Conservation (phyloP, 495 filamentous ascomycete genomes). For the Penicillium longicatenatum region DNA sequence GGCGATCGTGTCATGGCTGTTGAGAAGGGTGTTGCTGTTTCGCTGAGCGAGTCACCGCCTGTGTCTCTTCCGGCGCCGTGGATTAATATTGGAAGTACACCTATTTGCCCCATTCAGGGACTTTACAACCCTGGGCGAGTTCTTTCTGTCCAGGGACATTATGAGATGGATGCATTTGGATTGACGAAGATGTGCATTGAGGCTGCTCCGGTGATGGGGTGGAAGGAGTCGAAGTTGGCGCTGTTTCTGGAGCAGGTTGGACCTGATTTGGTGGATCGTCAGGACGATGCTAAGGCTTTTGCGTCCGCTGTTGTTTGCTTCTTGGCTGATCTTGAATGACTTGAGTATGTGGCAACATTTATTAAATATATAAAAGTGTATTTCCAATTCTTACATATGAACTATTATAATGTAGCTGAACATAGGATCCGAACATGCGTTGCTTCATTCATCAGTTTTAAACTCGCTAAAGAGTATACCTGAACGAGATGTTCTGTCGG, state of each 20-base stretch:
- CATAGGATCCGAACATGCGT: not conserved
- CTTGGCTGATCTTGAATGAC: slow-evolving; percentile 28
- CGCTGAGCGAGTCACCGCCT: slow-evolving; percentile 24
- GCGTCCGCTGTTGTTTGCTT: slow-evolving; percentile 28
- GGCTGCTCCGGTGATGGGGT: slow-evolving; percentile 27
- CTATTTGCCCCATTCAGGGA: slow-evolving; percentile 42
- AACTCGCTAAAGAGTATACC: not conserved
- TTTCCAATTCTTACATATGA: not conserved
- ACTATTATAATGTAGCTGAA: not conserved
- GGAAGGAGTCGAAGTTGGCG: slow-evolving; percentile 31
- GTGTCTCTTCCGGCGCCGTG: slow-evolving; percentile 31
- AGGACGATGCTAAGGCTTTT: slow-evolving; percentile 28
- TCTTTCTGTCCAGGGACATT: slow-evolving; percentile 39
- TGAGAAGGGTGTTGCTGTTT: slow-evolving; percentile 23
- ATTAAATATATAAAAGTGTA: not conserved
- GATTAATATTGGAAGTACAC: slow-evolving; percentile 37
- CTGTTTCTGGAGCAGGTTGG: slow-evolving; percentile 33
- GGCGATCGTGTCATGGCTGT: slow-evolving; percentile 38
- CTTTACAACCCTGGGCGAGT: slow-evolving; percentile 36
- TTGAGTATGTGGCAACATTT: not conserved
- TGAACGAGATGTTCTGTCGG: slow-evolving; percentile 9
- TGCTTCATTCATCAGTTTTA: not conserved
- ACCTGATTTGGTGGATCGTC: slow-evolving; percentile 23
- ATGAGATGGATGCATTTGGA: slow-evolving; percentile 41
- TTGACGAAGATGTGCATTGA: slow-evolving; percentile 34